A percentile compares a stretch with the other conserved stretches of the same genome.
phyloP scores from a whole-genome alignment of 345 rosid genomes.

The Xanthoceras sorbifolium region DNA sequence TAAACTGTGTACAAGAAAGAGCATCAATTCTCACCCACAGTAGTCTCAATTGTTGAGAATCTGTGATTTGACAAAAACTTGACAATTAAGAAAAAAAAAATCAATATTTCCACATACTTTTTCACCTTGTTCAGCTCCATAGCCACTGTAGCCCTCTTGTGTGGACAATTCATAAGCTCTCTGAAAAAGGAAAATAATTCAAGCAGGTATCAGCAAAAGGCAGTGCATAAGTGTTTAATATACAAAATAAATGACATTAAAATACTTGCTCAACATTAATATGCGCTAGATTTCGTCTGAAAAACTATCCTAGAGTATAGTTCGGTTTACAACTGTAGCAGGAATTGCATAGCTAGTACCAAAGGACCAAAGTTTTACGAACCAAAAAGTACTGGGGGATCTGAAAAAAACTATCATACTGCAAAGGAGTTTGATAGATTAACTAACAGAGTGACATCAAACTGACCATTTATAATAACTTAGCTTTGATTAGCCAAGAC shows the following conservation, averaged over 20 bases:
- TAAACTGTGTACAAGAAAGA: background rate
- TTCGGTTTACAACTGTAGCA: background rate
- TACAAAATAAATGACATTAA: background rate
- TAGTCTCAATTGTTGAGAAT: background rate
- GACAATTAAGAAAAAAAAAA: conserved; percentile 2
- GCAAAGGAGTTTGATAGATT: too few relatives aligned
- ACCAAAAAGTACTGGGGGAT: too few relatives aligned
- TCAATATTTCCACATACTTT: conserved; percentile 56
- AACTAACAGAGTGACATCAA: too few relatives aligned
- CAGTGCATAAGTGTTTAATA: background rate
- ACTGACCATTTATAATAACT: too few relatives aligned
- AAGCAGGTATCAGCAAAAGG: background rate
- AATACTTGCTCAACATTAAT: background rate
- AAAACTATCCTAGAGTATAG: background rate
- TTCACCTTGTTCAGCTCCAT: conserved; percentile 98
- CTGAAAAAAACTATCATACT: too few relatives aligned
- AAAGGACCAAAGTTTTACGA: too few relatives aligned
- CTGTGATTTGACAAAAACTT: background rate
- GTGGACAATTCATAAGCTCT: conserved; percentile 78
- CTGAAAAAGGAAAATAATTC: conserved; percentile 40
- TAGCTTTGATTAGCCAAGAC: too few relatives aligned
- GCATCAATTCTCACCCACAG: background rate
- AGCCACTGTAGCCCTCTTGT: conserved; percentile 85
- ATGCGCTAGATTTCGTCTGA: background rate
- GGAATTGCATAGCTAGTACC: background rate